Evolutionary conservation across 2,329 filamentous ascomycete genomes (phyloP), one percentile per base, ranked within the genome.

Genomic region (Trichoderma asperellum): DNA sequence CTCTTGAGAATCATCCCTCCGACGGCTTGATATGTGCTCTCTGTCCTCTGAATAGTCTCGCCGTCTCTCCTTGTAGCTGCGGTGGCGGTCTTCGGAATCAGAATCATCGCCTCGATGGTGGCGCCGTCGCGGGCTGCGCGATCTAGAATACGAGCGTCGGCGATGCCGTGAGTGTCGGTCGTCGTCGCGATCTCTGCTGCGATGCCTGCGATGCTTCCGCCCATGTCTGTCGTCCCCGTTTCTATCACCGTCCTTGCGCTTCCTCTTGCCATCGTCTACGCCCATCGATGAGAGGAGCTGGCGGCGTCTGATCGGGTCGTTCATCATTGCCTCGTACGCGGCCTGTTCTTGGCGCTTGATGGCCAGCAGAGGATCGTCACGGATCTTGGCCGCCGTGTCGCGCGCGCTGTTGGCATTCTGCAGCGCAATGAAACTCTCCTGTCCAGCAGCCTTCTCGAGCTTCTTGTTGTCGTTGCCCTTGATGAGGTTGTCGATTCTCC

Each of bases 301-400:
- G 70, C 86, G 84, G 72, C 90, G 84, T 81, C 87, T 89, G 72
- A 87, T 85, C 0, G 91, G 90, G 74, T 93, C 91, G 73, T 90
- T 92, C 88, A 92, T 94, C 88, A 93, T 91, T 10, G 89, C 87
- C 74, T 91, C 89, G 77, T 93, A 93, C 1, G 91, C 90, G 34
- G 90, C 90, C 79, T 95, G 92, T 78, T 98, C 94, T 77, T 96
- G 91, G 77, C 90, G 92, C 85, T 97, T 97, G 79, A 99, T 97
- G 29, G 94, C 93, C 40, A 98, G 83, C 75, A 99, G 85, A 0
- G 96, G 96, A 77, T 99, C 96, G 73, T 96, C 92, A 72, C 94
- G 86, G 58, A 98, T 90, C 82, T 99, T 99, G 59, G 89, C 81
- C 35, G 93, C 91, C 0, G 90, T 94, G 79, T 99, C 96, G 72